Conservation (phyloP, 345 rosid genomes). For the Luvunga scandens region DNA sequence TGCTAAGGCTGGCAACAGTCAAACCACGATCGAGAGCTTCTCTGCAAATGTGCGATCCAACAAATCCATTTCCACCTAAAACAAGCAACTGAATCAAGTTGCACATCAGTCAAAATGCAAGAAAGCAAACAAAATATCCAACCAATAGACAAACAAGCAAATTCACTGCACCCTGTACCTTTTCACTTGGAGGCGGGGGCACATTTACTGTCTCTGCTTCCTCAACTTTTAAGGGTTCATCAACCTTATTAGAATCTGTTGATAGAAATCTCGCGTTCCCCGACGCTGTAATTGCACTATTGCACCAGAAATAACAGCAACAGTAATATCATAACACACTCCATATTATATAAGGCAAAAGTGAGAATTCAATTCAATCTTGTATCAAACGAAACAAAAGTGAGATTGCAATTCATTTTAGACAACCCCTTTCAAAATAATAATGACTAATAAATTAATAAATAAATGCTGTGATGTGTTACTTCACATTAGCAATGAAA, state of each 20-base stretch:
- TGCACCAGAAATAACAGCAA: neutral
- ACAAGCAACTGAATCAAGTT: conserved; percentile 70
- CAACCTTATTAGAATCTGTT: conserved; percentile 70
- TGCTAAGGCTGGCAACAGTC: conserved; percentile 89
- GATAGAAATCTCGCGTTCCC: conserved; percentile 52
- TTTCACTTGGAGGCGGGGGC: conserved; percentile 77
- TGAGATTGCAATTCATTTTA: neutral
- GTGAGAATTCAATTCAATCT: neutral
- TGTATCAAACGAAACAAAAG: neutral
- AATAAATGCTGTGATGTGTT: neutral
- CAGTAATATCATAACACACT: neutral
- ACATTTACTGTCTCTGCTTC: conserved; percentile 86
- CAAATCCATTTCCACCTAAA: conserved; percentile 97
- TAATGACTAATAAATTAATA: too few relatives aligned
- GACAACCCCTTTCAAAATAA: neutral
- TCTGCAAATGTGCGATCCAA: conserved; percentile 85
- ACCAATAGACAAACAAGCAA: neutral
- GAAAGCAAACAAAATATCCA: neutral
- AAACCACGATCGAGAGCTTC: conserved; percentile 83
- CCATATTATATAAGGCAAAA: neutral
- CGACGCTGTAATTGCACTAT: conserved; percentile 40
- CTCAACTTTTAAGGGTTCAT: conserved; percentile 74
- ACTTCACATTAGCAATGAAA: too few relatives aligned
- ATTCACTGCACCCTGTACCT: conserved; percentile 37
- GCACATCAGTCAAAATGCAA: conserved; percentile 10